These are phyloP conservation scores for Echites panduratus DNA, from an alignment of 257 asterid genomes.

Conservation along the genomic window DNA sequence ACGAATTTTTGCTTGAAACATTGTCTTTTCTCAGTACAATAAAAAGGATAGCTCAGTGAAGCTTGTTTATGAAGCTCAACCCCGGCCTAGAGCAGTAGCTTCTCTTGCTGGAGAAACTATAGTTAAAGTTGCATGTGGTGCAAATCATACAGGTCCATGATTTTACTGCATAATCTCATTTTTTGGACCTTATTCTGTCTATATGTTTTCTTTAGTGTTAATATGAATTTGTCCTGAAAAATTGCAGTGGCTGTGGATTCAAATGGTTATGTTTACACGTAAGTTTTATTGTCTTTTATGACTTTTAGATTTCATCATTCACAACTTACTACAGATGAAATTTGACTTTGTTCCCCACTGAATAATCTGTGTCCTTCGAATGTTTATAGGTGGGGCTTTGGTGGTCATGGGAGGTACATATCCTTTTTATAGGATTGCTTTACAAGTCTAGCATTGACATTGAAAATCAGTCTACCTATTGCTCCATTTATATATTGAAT, in stretches of 20 bases:
- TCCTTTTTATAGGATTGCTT: slow-evolving; percentile 9
- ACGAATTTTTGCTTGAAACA: neutral
- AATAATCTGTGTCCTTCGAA: slow-evolving; percentile 11
- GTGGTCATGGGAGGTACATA: slow-evolving; percentile 93
- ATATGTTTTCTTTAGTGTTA: neutral
- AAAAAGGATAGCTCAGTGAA: slow-evolving; percentile 91
- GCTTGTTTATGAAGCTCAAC: slow-evolving; percentile 99
- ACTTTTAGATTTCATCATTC: slow-evolving; percentile 5
- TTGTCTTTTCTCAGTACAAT: slow-evolving; percentile 53
- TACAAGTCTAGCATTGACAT: neutral
- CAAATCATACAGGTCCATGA: slow-evolving; percentile 81
- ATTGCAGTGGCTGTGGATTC: slow-evolving; percentile 84
- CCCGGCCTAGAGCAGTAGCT: slow-evolving; percentile 77
- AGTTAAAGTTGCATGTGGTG: slow-evolving; percentile 91
- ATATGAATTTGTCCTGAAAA: slow-evolving; percentile 25
- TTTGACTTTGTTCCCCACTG: neutral
- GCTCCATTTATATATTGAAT: too few species aligned
- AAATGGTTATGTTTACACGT: slow-evolving; percentile 94
- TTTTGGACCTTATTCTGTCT: neutral
- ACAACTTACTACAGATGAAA: neutral
- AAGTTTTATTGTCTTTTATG: slow-evolving; percentile 34
- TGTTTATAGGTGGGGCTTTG: slow-evolving; percentile 82
- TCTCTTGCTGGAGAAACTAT: slow-evolving; percentile 85
- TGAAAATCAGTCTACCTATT: neutral
- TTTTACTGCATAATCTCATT: slow-evolving; percentile 1